These are phyloP conservation scores for Primulina huaijiensis DNA, from an alignment of 257 asterid genomes.

Conservation along the genomic window DNA sequence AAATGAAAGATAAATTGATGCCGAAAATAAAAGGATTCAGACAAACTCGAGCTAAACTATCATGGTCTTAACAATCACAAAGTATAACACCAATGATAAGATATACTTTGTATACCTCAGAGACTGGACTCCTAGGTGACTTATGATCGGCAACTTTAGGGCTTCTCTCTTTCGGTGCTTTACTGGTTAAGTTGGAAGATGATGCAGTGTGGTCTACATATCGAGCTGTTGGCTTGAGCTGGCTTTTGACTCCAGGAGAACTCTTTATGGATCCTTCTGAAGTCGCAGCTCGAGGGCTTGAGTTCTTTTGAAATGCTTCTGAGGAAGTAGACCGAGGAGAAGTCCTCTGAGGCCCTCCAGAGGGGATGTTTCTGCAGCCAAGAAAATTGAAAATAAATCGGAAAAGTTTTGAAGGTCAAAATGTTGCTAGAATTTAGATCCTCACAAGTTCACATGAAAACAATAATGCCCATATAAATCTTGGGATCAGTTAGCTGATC, in stretches of 20 bases:
- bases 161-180: constrained; percentile 57
- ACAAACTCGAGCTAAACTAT: background rate
- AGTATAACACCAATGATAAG: no score
- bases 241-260: constrained; percentile 70
- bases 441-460: no score
- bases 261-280: constrained; percentile 38
- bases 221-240: constrained; percentile 53
- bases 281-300: constrained; percentile 33
- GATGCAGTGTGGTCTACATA: constrained; percentile 61
- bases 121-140: constrained; percentile 51
- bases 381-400: background rate
- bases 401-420: background rate
- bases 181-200: constrained; percentile 44
- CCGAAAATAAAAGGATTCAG: background rate
- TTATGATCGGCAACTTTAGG: constrained; percentile 54
- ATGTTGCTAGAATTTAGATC: background rate
- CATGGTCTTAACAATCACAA: no score
- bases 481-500: no score
- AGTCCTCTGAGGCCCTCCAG: constrained; percentile 38
- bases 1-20: background rate
- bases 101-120: constrained; percentile 49
- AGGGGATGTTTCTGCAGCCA: constrained; percentile 42
- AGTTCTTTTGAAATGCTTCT: constrained; percentile 40
- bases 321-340: constrained; percentile 44
- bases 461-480: background rate